These are phyloP conservation scores for Candida glucosophila DNA, from an alignment of 1,139 yeast species.

Conservation along the genomic window DNA sequence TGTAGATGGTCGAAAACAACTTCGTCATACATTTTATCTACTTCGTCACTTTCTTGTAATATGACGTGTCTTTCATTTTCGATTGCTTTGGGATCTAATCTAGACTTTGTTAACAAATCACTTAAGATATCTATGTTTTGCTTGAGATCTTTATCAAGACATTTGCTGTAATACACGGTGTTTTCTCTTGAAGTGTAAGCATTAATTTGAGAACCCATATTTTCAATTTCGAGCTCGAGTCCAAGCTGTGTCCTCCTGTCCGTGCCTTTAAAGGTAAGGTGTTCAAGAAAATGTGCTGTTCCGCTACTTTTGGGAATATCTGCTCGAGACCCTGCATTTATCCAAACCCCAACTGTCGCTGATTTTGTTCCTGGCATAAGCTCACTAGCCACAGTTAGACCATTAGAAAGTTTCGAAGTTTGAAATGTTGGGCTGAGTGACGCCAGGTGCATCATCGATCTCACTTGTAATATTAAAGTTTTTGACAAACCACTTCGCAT, in stretches of 20 bases:
- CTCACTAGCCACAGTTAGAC: constrained; percentile 91
- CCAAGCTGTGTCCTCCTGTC: constrained; percentile 70
- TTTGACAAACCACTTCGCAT: too few relatives aligned
- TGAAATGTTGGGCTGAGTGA: constrained; percentile 14
- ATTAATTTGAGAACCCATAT: constrained; percentile 92
- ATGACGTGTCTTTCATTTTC: constrained; percentile 96
- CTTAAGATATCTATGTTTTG: constrained; percentile 81
- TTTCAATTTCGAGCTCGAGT: constrained; percentile 88
- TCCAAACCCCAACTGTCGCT: constrained; percentile 96
- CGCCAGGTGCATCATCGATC: too few relatives aligned
- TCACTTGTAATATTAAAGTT: too few relatives aligned
- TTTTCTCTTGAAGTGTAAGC: constrained; percentile 97
- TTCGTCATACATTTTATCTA: constrained; percentile 96
- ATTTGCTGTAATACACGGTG: constrained; percentile 92
- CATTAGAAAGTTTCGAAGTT: constrained; percentile 42
- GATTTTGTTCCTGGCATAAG: constrained; percentile 80
- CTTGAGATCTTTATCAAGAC: constrained; percentile 73
- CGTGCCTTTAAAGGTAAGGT: constrained; percentile 94
- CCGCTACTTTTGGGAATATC: constrained; percentile 82
- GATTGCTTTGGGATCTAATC: constrained; percentile 72
- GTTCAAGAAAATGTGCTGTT: constrained; percentile 95
- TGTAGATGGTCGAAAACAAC: constrained; percentile 96
- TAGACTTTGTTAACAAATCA: constrained; percentile 83
- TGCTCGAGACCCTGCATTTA: constrained; percentile 97
- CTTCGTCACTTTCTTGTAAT: constrained; percentile 94